Evolutionary conservation across 1,284 basidiomycete species (phyloP).

Genomic region (Apiotrichum gamsii): DNA sequence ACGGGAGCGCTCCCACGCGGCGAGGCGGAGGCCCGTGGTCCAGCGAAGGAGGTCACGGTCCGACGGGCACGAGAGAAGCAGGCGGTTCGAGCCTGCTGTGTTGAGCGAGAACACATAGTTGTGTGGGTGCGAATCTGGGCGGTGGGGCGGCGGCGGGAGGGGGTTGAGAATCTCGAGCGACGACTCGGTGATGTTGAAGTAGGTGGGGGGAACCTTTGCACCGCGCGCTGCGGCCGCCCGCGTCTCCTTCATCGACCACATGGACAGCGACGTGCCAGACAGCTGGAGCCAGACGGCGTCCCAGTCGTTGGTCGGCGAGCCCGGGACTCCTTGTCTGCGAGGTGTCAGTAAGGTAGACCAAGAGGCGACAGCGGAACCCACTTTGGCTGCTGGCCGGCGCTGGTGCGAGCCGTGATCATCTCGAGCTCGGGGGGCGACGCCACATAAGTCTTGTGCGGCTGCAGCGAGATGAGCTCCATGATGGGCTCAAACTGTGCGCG

Average conservation of each 20-base stretch:
- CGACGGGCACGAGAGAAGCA: conserved; percentile 78
- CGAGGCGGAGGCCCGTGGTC: conserved; percentile 83
- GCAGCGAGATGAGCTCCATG: conserved; percentile 42
- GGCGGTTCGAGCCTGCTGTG: conserved; percentile 84
- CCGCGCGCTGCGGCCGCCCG: conserved; percentile 43
- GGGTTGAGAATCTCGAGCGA: conserved; percentile 53
- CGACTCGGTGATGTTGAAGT: conserved; percentile 45
- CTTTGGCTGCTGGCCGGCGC: conserved; percentile 46
- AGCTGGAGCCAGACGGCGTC: conserved; percentile 88
- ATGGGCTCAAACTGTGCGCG: conserved; percentile 33
- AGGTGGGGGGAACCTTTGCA: conserved; percentile 44
- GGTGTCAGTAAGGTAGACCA: conserved; percentile 71
- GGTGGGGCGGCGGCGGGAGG: conserved; percentile 50
- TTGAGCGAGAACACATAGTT: conserved; percentile 84
- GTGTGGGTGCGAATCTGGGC: conserved; percentile 49
- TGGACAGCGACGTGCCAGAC: conserved; percentile 77
- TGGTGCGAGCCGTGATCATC: conserved; percentile 47
- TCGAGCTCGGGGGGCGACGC: conserved; percentile 47
- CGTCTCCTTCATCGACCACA: conserved; percentile 49
- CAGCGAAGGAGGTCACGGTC: conserved; percentile 70
- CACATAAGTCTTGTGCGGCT: conserved; percentile 48
- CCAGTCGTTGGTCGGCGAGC: conserved; percentile 78
- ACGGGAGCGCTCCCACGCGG: conserved; percentile 90
- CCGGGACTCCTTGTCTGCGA: conserved; percentile 71
- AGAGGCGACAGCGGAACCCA: too few species aligned